These are phyloP conservation scores for Colletotrichum sp. DNA, from an alignment of 2,329 filamentous ascomycete species.

Conservation along the genomic window DNA sequence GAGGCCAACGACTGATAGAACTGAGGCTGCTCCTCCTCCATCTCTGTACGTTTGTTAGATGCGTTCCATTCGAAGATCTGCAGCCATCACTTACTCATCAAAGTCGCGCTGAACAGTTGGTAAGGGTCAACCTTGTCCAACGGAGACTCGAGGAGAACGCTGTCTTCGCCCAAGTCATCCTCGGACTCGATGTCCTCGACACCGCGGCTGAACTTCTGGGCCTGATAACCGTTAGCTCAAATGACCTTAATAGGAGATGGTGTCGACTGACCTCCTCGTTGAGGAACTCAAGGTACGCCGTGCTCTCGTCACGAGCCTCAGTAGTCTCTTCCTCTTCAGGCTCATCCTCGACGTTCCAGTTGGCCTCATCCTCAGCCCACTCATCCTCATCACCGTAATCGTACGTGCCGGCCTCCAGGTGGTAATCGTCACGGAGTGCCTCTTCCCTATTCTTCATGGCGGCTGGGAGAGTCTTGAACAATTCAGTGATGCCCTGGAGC, in stretches of 20 bases:
- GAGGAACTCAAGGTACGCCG: slow-evolving; percentile 93
- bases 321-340: slow-evolving; percentile 66
- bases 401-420: slow-evolving; percentile 64
- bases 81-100: slow-evolving; percentile 71
- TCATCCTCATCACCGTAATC: slow-evolving; percentile 77
- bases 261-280: slow-evolving; percentile 75
- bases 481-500: slow-evolving; percentile 82
- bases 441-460: slow-evolving; percentile 93
- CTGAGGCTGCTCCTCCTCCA: slow-evolving; percentile 90
- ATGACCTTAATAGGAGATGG: neutral
- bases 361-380: slow-evolving; percentile 80
- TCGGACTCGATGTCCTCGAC: slow-evolving; percentile 71
- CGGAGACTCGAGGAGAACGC: slow-evolving; percentile 89
- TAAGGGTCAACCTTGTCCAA: slow-evolving; percentile 97
- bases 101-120: slow-evolving; percentile 79
- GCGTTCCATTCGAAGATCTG: neutral
- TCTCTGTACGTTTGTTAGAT: slow-evolving; percentile 55
- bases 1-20: slow-evolving; percentile 83
- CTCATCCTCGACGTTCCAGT: slow-evolving; percentile 79
- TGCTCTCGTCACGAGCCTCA: slow-evolving; percentile 86
- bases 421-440: slow-evolving; percentile 86
- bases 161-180: slow-evolving; percentile 91
- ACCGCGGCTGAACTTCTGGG: slow-evolving; percentile 80
- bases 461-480: slow-evolving; percentile 89
- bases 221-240: slow-evolving; percentile 51